phyloP scores from a whole-genome alignment of 2,329 filamentous ascomycete species.

The Ophioceras dolichostomum region DNA sequence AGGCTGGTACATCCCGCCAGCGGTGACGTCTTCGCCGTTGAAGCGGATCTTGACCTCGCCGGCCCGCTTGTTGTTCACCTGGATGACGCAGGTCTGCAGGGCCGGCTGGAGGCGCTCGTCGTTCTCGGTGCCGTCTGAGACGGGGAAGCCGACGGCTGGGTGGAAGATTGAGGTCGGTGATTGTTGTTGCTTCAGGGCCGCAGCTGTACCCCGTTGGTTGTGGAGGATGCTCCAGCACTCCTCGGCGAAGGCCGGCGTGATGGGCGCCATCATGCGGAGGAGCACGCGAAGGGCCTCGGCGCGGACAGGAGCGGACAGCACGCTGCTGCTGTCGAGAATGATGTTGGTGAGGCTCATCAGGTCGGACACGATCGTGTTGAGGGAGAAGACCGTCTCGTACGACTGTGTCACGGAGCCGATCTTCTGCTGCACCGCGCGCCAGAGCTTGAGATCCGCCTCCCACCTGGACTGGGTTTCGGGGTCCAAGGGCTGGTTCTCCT shows the following conservation, averaged over 20 bases:
- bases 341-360: conserved; percentile 71
- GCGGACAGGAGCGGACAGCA: conserved; percentile 31
- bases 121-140: conserved; percentile 32
- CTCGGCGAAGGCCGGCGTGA: conserved; percentile 69
- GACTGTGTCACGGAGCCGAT: conserved; percentile 56
- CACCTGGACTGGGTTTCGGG: conserved; percentile 21
- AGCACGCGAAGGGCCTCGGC: conserved; percentile 41
- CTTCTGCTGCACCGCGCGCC: conserved; percentile 55
- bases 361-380: conserved; percentile 77
- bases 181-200: too few relatives aligned
- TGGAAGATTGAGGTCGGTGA: conserved; percentile 4
- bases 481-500: conserved; percentile 17
- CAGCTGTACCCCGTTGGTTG: too few relatives aligned
- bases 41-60: conserved; percentile 57
- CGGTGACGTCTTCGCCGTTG: conserved; percentile 34
- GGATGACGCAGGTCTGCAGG: conserved; percentile 50
- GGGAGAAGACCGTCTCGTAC: conserved; percentile 57
- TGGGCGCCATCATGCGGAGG: conserved; percentile 63
- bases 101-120: conserved; percentile 35
- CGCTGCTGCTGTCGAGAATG: conserved; percentile 31
- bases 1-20: too few relatives aligned
- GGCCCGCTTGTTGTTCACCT: conserved; percentile 68
- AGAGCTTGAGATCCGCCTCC: conserved; percentile 38
- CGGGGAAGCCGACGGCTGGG: conserved; percentile 39
- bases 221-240: conserved; percentile 62